Evolutionary conservation across 2,329 filamentous ascomycete genomes (phyloP).

Genomic region (Calonectria leucothoes): DNA sequence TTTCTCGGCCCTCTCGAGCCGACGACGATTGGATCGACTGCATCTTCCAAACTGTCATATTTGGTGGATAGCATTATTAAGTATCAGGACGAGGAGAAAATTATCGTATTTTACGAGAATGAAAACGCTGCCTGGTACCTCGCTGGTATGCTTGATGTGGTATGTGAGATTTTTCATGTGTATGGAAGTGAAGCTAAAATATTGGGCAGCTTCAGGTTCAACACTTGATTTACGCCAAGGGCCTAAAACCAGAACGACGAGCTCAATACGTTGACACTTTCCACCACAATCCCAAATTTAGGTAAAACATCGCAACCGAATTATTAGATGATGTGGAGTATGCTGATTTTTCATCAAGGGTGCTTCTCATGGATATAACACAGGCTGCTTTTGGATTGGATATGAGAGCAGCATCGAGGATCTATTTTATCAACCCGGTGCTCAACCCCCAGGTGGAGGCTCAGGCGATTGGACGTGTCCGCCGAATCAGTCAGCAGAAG

Average conservation of each 20-base stretch:
- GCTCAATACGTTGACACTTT: slow-evolving; percentile 84
- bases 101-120: slow-evolving; percentile 91
- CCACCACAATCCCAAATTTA: slow-evolving; percentile 74
- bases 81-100: slow-evolving; percentile 81
- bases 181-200: slow-evolving; percentile 17
- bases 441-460: slow-evolving; percentile 87
- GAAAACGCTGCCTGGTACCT: slow-evolving; percentile 90
- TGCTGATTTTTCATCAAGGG: slow-evolving; percentile 55
- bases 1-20: slow-evolving; percentile 62
- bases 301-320: slow-evolving; percentile 43
- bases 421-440: slow-evolving; percentile 91
- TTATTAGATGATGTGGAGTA: not conserved
- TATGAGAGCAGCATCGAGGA: slow-evolving; percentile 82
- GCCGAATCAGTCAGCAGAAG: slow-evolving; percentile 85
- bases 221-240: slow-evolving; percentile 75
- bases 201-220: slow-evolving; percentile 62
- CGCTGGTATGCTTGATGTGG: slow-evolving; percentile 82
- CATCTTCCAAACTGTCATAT: slow-evolving; percentile 89
- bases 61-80: slow-evolving; percentile 78
- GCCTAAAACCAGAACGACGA: slow-evolving; percentile 69
- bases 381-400: slow-evolving; percentile 92
- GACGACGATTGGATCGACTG: slow-evolving; percentile 79
- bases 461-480: slow-evolving; percentile 90
- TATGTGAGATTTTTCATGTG: slow-evolving; percentile 44
- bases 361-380: slow-evolving; percentile 90